Conservation (phyloP, 2,329 filamentous ascomycete genomes). For the Paracorniculantispora psalliotae region DNA sequence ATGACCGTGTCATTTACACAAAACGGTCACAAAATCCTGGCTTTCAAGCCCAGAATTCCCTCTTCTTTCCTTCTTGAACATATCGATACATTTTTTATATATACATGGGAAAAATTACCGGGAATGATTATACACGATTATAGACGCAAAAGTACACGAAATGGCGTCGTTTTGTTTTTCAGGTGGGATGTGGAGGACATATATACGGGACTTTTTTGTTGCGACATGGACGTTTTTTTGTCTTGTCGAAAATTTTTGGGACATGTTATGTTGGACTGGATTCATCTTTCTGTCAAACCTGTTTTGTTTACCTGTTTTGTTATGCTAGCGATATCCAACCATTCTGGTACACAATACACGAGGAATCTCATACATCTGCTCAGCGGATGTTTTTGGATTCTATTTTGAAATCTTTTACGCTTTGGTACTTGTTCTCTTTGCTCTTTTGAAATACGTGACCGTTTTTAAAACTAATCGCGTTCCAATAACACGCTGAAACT, state of each 20-base stretch:
- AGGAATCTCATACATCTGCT: background rate
- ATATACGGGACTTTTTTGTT: background rate
- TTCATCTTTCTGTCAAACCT: background rate
- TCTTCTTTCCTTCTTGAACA: conserved; percentile 4
- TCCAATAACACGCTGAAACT: too few relatives aligned
- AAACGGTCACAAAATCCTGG: conserved; percentile 2
- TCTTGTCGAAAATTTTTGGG: background rate
- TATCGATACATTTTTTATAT: background rate
- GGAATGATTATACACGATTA: background rate
- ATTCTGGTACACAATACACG: background rate
- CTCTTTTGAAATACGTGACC: too few relatives aligned
- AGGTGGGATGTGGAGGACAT: too few relatives aligned
- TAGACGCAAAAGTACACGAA: conserved; percentile 10
- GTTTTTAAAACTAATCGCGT: too few relatives aligned
- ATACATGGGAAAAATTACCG: conserved; percentile 4
- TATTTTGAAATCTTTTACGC: background rate
- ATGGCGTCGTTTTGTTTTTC: background rate
- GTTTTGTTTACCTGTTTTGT: background rate
- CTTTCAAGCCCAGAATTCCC: background rate
- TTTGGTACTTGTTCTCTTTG: too few relatives aligned
- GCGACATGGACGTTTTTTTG: background rate
- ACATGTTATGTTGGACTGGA: background rate
- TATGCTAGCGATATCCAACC: conserved; percentile 1
- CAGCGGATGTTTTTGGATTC: background rate
- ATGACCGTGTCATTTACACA: conserved; percentile 7